Base-by-base conservation (phyloP, 2,329 filamentous ascomycete genomes). In the Pseudocercospora crystallina region DNA sequence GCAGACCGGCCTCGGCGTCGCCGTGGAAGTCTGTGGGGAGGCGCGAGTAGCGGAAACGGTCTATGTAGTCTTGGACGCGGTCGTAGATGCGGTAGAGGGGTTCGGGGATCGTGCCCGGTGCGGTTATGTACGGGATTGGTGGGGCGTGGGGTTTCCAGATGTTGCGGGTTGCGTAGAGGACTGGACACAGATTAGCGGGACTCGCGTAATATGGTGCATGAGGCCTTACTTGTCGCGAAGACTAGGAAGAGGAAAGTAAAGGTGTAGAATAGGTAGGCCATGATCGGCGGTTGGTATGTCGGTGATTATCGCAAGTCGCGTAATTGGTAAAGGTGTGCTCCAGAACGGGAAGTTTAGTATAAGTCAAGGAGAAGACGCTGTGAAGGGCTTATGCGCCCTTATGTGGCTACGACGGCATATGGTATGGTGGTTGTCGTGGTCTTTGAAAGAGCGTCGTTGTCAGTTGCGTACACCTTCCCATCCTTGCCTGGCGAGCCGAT, bases 1-100 rank as follows among this genome's bases (percentile, higher is more conserved):
- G 87, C 26, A 99, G 80, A 14, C 94, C 94, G 12, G 88, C 85
- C 71, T 96, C 92, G 51, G 94, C 85, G 73, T 99, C 94, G 60
- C 81, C 84, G 37, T 84, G 78, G 74, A 97, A 99, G 30, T 56
- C 61, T 12, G 79, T 78, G 0, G 90, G 89, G 1, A 97, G 81
- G 30, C 83, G 86, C 45, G 85, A 79, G 76, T 97, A 96, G 62
- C 89, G 73, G 63, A 78, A 74, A 51, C 59, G 55, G 50, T 65
- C 52, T 51, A 65, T 53, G 49, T 56, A 76, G 61, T 78, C 61
- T 52, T 74, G 64, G 5, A 65, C 38, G 58, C 61, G 57, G 43
- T 70, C 66, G 36, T 78, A 70, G 54, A 72, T 55, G 60, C 73
- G 54, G 69, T 86, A 85, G 56, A 80, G 72, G 57, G 78, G 69